Evolutionary conservation across 1,139 yeast genomes (phyloP).

Genomic region (Taphrina betulina): DNA sequence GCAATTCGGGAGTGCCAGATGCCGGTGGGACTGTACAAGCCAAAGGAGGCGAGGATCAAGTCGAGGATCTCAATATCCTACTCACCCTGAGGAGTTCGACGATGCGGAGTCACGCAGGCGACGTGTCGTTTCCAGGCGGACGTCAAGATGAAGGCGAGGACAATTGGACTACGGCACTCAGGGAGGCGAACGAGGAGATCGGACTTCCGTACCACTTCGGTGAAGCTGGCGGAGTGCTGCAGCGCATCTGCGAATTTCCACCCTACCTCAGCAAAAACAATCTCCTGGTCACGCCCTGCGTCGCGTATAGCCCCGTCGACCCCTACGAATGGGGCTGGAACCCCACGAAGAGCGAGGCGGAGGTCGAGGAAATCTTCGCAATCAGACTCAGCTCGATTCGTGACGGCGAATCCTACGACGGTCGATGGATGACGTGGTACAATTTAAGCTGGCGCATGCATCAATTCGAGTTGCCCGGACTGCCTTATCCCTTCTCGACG

Average conservation of each 20-base stretch:
- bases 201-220: slow-evolving; percentile 62
- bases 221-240: slow-evolving; percentile 47
- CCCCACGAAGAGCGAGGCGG: slow-evolving; percentile 38
- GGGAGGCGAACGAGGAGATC: slow-evolving; percentile 85
- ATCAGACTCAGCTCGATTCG: slow-evolving; percentile 42
- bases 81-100: slow-evolving; percentile 72
- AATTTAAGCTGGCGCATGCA: slow-evolving; percentile 43
- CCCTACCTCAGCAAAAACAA: slow-evolving; percentile 75
- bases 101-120: slow-evolving; percentile 76
- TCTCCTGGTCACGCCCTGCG: slow-evolving; percentile 76
- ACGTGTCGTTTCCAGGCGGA: slow-evolving; percentile 87
- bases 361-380: slow-evolving; percentile 44
- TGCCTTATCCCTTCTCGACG: slow-evolving; percentile 38
- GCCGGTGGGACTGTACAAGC: no score
- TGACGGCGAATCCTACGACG: slow-evolving; percentile 44
- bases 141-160: slow-evolving; percentile 64
- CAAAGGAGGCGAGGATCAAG: not conserved
- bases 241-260: slow-evolving; percentile 51
- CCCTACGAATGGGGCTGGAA: slow-evolving; percentile 48
- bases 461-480: slow-evolving; percentile 39
- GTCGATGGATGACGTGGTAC: slow-evolving; percentile 45
- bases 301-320: slow-evolving; percentile 57
- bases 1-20: not conserved
- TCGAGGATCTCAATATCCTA: slow-evolving; percentile 72
- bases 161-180: slow-evolving; percentile 69